phyloP scores from a whole-genome alignment of 805 yeast genomes.

The Wickerhamiella siamensis region DNA sequence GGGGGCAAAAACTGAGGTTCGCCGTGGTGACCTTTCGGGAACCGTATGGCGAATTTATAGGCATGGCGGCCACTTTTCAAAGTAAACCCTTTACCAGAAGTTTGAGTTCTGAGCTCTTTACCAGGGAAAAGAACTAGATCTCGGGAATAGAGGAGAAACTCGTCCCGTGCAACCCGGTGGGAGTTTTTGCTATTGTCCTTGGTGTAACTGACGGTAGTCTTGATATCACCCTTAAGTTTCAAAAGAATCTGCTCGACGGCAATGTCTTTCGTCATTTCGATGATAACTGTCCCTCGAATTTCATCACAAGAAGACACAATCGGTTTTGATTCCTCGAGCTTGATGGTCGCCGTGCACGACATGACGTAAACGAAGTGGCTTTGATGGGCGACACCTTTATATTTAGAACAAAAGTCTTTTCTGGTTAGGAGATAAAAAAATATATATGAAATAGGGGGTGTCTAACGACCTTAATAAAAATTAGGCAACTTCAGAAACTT shows the following conservation, averaged over 20 bases:
- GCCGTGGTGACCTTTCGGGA: slow-evolving; percentile 4
- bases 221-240: slow-evolving; percentile 10
- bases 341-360: slow-evolving; percentile 1
- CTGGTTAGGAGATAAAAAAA: too few species aligned
- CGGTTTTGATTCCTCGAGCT: slow-evolving; percentile 5
- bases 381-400: too few species aligned
- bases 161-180: neutral
- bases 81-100: slow-evolving; percentile 5
- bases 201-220: slow-evolving; percentile 4
- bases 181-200: neutral
- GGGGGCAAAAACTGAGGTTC: slow-evolving; percentile 3
- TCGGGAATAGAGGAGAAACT: slow-evolving; percentile 1
- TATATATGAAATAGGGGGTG: too few species aligned
- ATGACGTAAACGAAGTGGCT: neutral
- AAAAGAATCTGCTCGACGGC: slow-evolving; percentile 6
- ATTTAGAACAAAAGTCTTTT: too few species aligned
- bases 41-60: slow-evolving; percentile 5
- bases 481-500: too few species aligned
- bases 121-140: slow-evolving; percentile 6
- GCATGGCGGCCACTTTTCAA: slow-evolving; percentile 7
- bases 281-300: slow-evolving; percentile 9
- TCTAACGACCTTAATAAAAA: too few species aligned
- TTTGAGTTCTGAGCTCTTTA: neutral
- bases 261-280: slow-evolving; percentile 6
- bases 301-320: slow-evolving; percentile 9